Base-by-base conservation (phyloP, 805 yeast species). In the Candida jianshihensis region DNA sequence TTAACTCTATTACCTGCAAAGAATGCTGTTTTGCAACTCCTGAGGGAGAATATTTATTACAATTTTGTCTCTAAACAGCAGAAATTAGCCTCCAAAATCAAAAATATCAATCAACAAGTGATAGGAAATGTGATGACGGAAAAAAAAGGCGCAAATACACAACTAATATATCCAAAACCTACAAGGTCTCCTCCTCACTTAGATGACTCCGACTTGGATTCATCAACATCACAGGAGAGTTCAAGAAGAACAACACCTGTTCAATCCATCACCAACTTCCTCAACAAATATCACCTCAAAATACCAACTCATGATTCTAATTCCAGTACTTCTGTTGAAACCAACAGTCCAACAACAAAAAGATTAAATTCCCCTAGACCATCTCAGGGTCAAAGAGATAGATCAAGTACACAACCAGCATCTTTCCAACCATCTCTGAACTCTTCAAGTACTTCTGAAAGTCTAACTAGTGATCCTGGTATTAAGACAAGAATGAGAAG, bases 21-120 rank as follows among this genome's bases (percentile, higher is more conserved):
- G 40, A 57, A 56, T 36, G 52, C 53, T 4, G 54, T 55, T 4
- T 30, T 60, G 16, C 60, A 58, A 36, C 28, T 60, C 15, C 34
- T 60, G 14, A 43, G 61, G 36, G 63, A 57, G 29, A 60, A 60
- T 28, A 50, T 59, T 15, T 59, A 59, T 37, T 47, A 51, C 35
- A 53, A 56, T 28, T 59, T 54, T 35, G 20, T 56, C 26, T 35
- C 47, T 5, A 40, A 47, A 24, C 50, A 51, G 27, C 54, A 50
- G 34, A 41, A 19, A 28, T 27, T 41, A 7, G 28, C 40, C n/a
- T 16, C 37, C 12, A 38, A 38, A 17, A 30, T 24, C 26, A 12
- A 19, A n/a, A 15, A 33, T 24, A 13, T 14, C n/a, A 11, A 19
- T n/a, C 17, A 34, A 17, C 18, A 15, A 26, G 10, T 26, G n/a